Conservation (phyloP, 805 yeast genomes). For the Sugiyamaella qingdaonensis region DNA sequence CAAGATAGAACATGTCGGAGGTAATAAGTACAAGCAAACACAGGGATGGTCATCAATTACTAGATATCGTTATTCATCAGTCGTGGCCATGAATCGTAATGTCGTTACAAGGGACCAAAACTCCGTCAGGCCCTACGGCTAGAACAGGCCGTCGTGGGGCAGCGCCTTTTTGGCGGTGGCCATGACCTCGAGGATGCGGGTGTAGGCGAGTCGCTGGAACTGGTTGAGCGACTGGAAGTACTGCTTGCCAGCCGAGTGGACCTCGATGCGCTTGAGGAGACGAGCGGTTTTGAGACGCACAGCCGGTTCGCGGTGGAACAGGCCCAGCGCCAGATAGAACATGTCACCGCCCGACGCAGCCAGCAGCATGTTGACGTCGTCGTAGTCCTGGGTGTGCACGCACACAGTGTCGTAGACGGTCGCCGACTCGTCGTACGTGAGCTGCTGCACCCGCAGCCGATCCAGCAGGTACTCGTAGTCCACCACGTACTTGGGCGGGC, state of each 20-base stretch:
- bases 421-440: slow-evolving; percentile 26
- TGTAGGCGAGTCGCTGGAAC: slow-evolving; percentile 26
- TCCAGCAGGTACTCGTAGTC: slow-evolving; percentile 31
- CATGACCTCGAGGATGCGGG: slow-evolving; percentile 18
- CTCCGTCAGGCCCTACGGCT: too few species aligned
- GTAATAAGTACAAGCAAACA: not conserved
- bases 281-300: slow-evolving; percentile 24
- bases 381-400: slow-evolving; percentile 24
- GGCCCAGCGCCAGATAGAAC: slow-evolving; percentile 29
- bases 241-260: slow-evolving; percentile 29
- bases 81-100: not conserved
- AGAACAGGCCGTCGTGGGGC: not conserved
- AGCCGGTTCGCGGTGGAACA: slow-evolving; percentile 28
- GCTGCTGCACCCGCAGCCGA: slow-evolving; percentile 23
- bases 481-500: slow-evolving; percentile 23
- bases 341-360: slow-evolving; percentile 24
- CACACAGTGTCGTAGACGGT: slow-evolving; percentile 24
- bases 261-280: slow-evolving; percentile 25
- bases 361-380: slow-evolving; percentile 29
- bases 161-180: not conserved
- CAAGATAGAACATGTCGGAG: too few species aligned
- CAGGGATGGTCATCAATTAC: not conserved
- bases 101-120: not conserved
- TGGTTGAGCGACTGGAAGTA: slow-evolving; percentile 24
- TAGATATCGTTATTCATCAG: not conserved